A percentile compares a stretch with the other conserved stretches of the same genome.
These are phyloP conservation scores for Ganoderma lingzhi DNA, from an alignment of 1,284 basidiomycete species.

Conservation along the genomic window DNA sequence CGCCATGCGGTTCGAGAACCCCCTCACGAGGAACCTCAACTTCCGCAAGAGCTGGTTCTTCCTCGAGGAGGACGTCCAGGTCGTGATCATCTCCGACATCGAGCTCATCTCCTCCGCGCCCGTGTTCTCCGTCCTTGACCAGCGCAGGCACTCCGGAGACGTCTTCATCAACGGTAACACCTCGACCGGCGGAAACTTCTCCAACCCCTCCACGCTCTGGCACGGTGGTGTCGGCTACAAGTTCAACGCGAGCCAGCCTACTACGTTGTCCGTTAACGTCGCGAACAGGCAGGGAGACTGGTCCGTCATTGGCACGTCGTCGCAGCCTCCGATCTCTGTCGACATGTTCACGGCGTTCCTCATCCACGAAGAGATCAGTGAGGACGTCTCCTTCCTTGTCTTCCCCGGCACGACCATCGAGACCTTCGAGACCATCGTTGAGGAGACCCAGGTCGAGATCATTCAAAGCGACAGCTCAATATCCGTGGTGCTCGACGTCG, in stretches of 20 bases:
- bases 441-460: conserved; percentile 36
- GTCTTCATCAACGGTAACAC: conserved; percentile 53
- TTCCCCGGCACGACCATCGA: conserved; percentile 56
- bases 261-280: conserved; percentile 53
- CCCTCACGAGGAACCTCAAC: conserved; percentile 56
- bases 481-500: conserved; percentile 45
- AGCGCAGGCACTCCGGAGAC: conserved; percentile 54
- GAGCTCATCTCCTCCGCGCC: conserved; percentile 53
- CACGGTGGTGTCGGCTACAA: conserved; percentile 65
- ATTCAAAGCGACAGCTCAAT: conserved; percentile 48
- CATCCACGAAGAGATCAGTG: conserved; percentile 48
- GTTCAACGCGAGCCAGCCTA: conserved; percentile 43
- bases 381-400: conserved; percentile 55
- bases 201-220: conserved; percentile 54
- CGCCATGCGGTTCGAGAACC: conserved; percentile 71
- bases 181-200: conserved; percentile 45
- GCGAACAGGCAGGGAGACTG: conserved; percentile 64
- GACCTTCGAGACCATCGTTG: conserved; percentile 42
- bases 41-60: conserved; percentile 82
- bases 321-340: conserved; percentile 57
- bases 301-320: conserved; percentile 67
- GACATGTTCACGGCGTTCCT: conserved; percentile 72
- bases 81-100: conserved; percentile 66
- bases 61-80: conserved; percentile 66
- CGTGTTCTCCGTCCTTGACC: conserved; percentile 72